phyloP scores from a whole-genome alignment of 371 early-diverging fungal species.

The Basidiobolus meristosporus region DNA sequence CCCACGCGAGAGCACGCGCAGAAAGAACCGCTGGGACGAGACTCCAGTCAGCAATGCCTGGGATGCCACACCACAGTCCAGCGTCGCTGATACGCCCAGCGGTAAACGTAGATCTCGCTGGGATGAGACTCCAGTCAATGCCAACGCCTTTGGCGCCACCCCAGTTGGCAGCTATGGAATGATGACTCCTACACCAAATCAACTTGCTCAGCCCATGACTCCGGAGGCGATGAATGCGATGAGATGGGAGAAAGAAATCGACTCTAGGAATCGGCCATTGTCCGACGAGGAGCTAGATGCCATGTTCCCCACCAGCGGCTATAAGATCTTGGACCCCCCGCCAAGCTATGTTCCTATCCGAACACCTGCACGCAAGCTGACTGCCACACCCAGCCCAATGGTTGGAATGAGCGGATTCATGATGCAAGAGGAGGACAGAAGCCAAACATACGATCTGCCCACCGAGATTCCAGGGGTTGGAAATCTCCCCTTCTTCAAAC shows the following conservation, averaged over 20 bases:
- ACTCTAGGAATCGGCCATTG: constrained; percentile 62
- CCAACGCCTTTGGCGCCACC: constrained; percentile 43
- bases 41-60: constrained; percentile 22
- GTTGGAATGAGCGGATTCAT: constrained; percentile 70
- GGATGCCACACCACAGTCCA: constrained; percentile 41
- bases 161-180: constrained; percentile 53
- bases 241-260: constrained; percentile 73
- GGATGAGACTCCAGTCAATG: constrained; percentile 63
- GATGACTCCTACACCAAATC: constrained; percentile 47
- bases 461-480: constrained; percentile 82
- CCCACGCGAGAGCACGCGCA: constrained; percentile 21
- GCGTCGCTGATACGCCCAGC: constrained; percentile 20
- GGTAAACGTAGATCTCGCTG: constrained; percentile 45
- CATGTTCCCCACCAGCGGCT: constrained; percentile 82
- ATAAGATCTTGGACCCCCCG: constrained; percentile 81
- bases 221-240: constrained; percentile 55
- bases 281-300: constrained; percentile 88
- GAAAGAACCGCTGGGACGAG: constrained; percentile 37
- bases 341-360: constrained; percentile 80
- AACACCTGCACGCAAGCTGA: constrained; percentile 87
- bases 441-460: constrained; percentile 43
- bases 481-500: constrained; percentile 82
- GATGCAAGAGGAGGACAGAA: constrained; percentile 45
- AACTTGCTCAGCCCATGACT: constrained; percentile 31
- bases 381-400: constrained; percentile 85